These are phyloP conservation scores for Radiomyces spectabilis DNA, from an alignment of 192 early-diverging fungal genomes.

Conservation along the genomic window DNA sequence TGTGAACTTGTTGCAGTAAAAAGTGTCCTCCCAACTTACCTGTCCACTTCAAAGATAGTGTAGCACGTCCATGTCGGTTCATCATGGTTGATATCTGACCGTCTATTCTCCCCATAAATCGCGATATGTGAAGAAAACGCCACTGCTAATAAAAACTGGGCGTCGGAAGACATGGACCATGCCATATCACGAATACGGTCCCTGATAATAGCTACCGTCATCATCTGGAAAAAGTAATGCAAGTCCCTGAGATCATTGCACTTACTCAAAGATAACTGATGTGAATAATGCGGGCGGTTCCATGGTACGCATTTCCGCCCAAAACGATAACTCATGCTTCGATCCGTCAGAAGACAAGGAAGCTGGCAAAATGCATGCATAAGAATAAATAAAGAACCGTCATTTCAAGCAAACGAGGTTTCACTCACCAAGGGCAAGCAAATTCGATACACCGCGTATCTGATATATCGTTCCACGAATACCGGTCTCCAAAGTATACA, in stretches of 20 bases:
- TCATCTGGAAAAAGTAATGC: neutral
- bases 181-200: conserved; percentile 49
- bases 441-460: neutral
- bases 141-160: conserved; percentile 63
- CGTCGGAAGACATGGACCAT: conserved; percentile 73
- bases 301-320: conserved; percentile 20
- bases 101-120: conserved; percentile 53
- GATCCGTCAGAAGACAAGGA: too few relatives aligned
- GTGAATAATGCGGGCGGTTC: neutral
- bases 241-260: neutral
- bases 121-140: conserved; percentile 41
- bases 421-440: neutral
- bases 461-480: neutral
- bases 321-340: conserved; percentile 8
- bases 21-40: conserved; percentile 22
- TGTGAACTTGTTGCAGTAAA: neutral
- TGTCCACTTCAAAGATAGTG: conserved; percentile 43
- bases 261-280: conserved; percentile 14
- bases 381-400: too few relatives aligned
- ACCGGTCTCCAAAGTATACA: conserved; percentile 3
- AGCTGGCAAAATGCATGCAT: too few relatives aligned
- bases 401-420: neutral
- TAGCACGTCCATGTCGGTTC: conserved; percentile 43
- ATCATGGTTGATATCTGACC: conserved; percentile 28
- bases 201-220: conserved; percentile 14